Evolutionary conservation across 2,329 filamentous ascomycete genomes (phyloP), one percentile per base, ranked within the genome.

Genomic region (Exophiala phaeomuriformis): DNA sequence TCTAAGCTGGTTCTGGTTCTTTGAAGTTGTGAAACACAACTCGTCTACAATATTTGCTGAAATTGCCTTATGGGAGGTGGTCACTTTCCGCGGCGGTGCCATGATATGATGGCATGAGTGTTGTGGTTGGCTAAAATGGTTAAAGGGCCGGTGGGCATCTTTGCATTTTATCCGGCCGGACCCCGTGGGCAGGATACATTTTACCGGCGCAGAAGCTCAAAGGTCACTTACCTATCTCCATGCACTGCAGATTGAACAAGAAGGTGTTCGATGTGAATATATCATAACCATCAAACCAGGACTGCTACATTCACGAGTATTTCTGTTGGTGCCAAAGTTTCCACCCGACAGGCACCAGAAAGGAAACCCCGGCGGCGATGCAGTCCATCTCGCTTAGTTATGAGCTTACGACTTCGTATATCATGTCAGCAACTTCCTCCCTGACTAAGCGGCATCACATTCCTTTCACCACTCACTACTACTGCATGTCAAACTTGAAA

Each of bases 151-250:
- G 44, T 36, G 44, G 44, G 6, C 44, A 36, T 49, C 28, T 49
- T 49, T 39, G 9, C 46, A 36, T 49, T 19, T 49, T 49, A 49
- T 41, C 46, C 46, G 46, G 46, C 4, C 19, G 7, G 7, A 43
- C 19, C 6, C 5, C 42, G 6, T 32, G 39, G 10, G 12, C n/a
- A 31, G 28, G 30, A 45, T 19, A 19, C 19, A 19, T 45, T 45
- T 30, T 30, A 10, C 42, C 28, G 28, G 42, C 4, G 28, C 29
- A 7, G 12, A 28, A 36, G 46, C 46, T 40, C 35, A 40, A 41
- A 19, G 19, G 19, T 19, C 19, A 19, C 19, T 19, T 19, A 19
- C 19, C 19, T 19, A 19, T 19, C 19, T 19, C 19, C 19, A 19
- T 19, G 19, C 19, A 19, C 19, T 19, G 19, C 19, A 19, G 19